A percentile compares a stretch with the other conserved stretches of the same genome.
phyloP scores from a whole-genome alignment of 257 asterid genomes.

The Gentiana dahurica region DNA sequence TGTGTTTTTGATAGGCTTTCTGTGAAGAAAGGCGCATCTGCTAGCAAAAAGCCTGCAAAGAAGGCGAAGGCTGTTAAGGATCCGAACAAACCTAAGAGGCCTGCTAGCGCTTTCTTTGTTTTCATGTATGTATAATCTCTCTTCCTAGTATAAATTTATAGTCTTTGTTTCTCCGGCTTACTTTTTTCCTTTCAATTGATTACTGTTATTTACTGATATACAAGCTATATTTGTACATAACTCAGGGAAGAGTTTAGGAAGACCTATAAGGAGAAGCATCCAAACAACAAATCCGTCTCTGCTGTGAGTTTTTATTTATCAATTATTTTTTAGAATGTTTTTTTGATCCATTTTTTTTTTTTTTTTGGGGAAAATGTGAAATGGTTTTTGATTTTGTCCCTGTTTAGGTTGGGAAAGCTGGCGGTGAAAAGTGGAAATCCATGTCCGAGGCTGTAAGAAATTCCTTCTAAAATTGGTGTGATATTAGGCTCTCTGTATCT shows the following conservation, averaged over 20 bases:
- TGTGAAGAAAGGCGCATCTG: constrained; percentile 52
- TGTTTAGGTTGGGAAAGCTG: constrained; percentile 79
- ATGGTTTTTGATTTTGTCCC: background rate
- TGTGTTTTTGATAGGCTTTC: constrained; percentile 22
- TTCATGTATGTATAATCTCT: constrained; percentile 44
- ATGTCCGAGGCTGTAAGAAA: constrained; percentile 51
- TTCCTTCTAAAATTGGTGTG: background rate
- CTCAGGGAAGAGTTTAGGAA: constrained; percentile 81
- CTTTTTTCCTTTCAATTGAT: background rate
- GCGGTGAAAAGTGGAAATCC: constrained; percentile 85
- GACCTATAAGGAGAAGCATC: constrained; percentile 67
- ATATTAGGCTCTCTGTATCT: background rate
- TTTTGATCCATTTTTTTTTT: too few species aligned
- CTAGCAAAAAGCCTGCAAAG: constrained; percentile 30
- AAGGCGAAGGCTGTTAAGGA: constrained; percentile 72
- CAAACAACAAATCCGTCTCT: constrained; percentile 74
- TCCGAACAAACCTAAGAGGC: constrained; percentile 95
- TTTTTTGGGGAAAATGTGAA: background rate
- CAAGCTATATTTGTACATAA: too few species aligned
- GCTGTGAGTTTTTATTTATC: constrained; percentile 32
- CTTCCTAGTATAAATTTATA: too few species aligned
- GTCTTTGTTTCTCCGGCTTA: background rate
- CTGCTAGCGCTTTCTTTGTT: constrained; percentile 85
- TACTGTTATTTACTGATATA: too few species aligned
- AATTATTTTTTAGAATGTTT: background rate